Conservation (phyloP, 169 alveolate species). For the Neospora caninum region DNA sequence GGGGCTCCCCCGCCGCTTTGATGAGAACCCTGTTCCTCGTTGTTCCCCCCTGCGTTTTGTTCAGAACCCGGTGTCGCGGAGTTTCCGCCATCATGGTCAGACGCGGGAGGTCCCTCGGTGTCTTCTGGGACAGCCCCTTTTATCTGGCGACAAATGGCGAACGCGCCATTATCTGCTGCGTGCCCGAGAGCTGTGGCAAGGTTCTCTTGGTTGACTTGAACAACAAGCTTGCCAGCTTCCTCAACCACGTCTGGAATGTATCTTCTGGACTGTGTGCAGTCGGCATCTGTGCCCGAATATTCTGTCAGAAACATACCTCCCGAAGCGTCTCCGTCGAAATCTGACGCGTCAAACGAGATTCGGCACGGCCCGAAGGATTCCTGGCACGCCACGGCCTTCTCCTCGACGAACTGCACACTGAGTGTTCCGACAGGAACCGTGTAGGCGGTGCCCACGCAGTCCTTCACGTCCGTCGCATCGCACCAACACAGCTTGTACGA, state of each 20-base stretch:
- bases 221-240: background rate
- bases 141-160: background rate
- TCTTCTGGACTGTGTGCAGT: background rate
- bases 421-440: conserved; percentile 36
- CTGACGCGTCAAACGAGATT: background rate
- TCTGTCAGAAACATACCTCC: background rate
- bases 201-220: background rate
- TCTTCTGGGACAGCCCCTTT: background rate
- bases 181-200: background rate
- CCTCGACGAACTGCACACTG: conserved; percentile 4
- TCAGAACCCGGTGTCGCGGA: too few species aligned
- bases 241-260: background rate
- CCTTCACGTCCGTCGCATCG: background rate
- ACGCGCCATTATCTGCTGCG: background rate
- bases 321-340: background rate
- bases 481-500: conserved; percentile 63
- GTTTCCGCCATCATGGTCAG: too few species aligned
- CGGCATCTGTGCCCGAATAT: background rate
- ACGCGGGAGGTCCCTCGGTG: too few species aligned
- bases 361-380: background rate
- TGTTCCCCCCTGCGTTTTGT: too few species aligned
- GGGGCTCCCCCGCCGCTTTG: too few species aligned
- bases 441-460: conserved; percentile 42
- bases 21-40: too few species aligned
- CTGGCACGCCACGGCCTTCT: background rate